Evolutionary conservation across 495 filamentous ascomycete genomes (phyloP).

Genomic region (Gamarada debralockiae): DNA sequence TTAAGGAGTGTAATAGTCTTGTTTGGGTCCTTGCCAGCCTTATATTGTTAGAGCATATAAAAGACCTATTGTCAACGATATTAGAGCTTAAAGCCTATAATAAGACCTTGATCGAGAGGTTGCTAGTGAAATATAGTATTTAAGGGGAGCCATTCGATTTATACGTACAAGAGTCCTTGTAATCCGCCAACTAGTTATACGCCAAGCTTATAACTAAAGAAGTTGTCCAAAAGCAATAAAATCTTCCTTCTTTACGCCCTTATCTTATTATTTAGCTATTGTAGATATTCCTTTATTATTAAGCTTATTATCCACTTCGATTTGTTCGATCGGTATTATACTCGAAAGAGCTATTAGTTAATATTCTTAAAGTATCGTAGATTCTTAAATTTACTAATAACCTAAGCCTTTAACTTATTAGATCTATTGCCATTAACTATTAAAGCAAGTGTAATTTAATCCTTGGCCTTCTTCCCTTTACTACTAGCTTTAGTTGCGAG

Average conservation of each 20-base stretch:
- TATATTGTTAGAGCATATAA: slow-evolving; percentile 8
- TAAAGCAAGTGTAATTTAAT: slow-evolving; percentile 16
- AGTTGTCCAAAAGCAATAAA: slow-evolving; percentile 31
- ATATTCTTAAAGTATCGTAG: no score
- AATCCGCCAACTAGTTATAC: slow-evolving; percentile 9
- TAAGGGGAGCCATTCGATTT: slow-evolving; percentile 28
- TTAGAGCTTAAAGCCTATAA: slow-evolving; percentile 26
- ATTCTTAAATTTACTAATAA: slow-evolving; percentile 28
- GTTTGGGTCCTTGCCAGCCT: slow-evolving; percentile 1
- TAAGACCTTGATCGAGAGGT: slow-evolving; percentile 32
- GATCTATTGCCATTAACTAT: not conserved
- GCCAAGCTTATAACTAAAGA: slow-evolving; percentile 25
- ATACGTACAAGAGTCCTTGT: slow-evolving; percentile 12
- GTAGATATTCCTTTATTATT: not conserved
- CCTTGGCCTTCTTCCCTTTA: slow-evolving; percentile 21
- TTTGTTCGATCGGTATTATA: slow-evolving; percentile 22
- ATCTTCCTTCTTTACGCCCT: slow-evolving; percentile 21
- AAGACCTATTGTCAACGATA: slow-evolving; percentile 25
- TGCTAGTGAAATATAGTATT: slow-evolving; percentile 28
- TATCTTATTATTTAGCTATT: slow-evolving; percentile 20
- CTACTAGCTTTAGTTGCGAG: slow-evolving; percentile 12
- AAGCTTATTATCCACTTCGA: slow-evolving; percentile 26
- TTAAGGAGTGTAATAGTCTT: slow-evolving; percentile 4
- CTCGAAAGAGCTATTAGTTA: not conserved
- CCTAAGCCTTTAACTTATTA: slow-evolving; percentile 7